Evolutionary conservation across 768 basidiomycete genomes (phyloP).

Genomic region (Kwoniella shandongensis): DNA sequence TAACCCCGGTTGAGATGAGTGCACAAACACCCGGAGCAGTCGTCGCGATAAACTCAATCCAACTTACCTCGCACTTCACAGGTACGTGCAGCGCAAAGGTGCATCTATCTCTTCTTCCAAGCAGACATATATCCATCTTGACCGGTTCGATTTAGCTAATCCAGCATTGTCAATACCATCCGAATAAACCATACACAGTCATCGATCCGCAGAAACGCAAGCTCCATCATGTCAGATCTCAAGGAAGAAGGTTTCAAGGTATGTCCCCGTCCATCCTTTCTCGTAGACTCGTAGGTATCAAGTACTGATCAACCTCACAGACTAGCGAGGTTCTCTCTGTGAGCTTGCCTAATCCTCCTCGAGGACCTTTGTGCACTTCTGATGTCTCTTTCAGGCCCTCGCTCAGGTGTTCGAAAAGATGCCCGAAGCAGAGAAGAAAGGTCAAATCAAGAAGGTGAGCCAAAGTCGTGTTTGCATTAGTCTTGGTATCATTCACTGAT

Average conservation of each 20-base stretch:
- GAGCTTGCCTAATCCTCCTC: slow-evolving; percentile 1
- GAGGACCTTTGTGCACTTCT: not conserved
- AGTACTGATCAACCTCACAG: slow-evolving; percentile 14
- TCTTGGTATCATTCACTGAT: too few relatives aligned
- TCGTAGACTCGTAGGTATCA: not conserved
- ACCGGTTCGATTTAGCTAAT: too few relatives aligned
- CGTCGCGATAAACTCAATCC: too few relatives aligned
- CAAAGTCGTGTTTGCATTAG: too few relatives aligned
- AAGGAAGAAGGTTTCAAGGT: slow-evolving; percentile 51
- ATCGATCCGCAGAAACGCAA: not conserved
- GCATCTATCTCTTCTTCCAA: too few relatives aligned
- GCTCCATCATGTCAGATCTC: slow-evolving; percentile 42
- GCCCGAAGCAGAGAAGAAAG: slow-evolving; percentile 51
- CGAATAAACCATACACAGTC: not conserved
- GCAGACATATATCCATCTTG: too few relatives aligned
- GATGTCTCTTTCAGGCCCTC: too few relatives aligned
- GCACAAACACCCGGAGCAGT: too few relatives aligned
- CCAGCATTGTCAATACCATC: too few relatives aligned
- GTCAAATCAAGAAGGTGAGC: slow-evolving; percentile 53
- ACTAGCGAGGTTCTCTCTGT: slow-evolving; percentile 42
- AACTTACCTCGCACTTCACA: too few relatives aligned
- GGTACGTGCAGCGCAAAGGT: too few relatives aligned
- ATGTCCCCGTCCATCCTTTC: slow-evolving; percentile 5
- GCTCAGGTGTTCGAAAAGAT: slow-evolving; percentile 45
- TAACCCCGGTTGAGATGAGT: too few relatives aligned